phyloP scores from a whole-genome alignment of 768 basidiomycete genomes.

The Lanmaoa pseudosensibilis region DNA sequence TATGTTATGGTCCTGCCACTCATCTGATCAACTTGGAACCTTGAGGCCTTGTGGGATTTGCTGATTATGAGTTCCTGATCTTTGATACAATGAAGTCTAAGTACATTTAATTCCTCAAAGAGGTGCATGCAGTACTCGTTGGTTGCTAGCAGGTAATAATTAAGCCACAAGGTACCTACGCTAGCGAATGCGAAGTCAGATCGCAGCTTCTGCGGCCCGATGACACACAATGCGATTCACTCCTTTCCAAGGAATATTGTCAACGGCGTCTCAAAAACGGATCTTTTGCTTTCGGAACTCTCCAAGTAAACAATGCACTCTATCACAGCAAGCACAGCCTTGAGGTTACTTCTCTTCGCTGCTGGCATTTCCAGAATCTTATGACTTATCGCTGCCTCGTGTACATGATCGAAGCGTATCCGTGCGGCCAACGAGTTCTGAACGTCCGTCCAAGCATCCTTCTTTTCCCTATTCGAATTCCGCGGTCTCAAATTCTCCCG shows the following conservation, averaged over 20 bases:
- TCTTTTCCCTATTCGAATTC: neutral
- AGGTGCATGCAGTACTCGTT: neutral
- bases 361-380: conserved; percentile 5
- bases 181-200: neutral
- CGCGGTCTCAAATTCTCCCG: conserved; percentile 1
- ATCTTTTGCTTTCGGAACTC: neutral
- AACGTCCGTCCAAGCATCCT: neutral
- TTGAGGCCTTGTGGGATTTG: neutral
- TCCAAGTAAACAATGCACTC: neutral
- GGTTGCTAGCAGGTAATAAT: neutral
- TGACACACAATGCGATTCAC: neutral
- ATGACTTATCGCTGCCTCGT: conserved; percentile 15
- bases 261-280: conserved; percentile 1
- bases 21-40: neutral
- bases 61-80: neutral
- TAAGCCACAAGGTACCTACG: neutral
- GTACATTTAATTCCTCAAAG: neutral
- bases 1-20: neutral
- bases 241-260: neutral
- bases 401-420: conserved; percentile 9
- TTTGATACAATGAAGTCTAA: neutral
- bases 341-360: neutral
- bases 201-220: neutral
- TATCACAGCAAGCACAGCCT: conserved; percentile 12
- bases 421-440: conserved; percentile 1